Evolutionary conservation across 1,139 yeast genomes (phyloP).

Genomic region (Pichia cactophila): DNA sequence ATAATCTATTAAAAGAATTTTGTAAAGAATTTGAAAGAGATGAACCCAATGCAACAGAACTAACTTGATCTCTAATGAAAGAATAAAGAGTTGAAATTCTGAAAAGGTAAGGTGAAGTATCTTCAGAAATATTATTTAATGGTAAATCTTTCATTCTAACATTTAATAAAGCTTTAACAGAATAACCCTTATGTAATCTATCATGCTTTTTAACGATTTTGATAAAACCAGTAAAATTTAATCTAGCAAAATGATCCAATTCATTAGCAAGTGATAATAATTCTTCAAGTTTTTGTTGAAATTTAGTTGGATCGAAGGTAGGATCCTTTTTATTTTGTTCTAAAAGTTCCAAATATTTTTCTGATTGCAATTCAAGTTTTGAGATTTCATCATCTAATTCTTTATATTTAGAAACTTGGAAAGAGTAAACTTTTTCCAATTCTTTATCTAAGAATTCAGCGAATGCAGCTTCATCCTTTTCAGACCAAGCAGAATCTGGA

Average conservation of each 20-base stretch:
- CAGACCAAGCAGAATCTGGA: slow-evolving; percentile 47
- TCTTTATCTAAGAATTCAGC: slow-evolving; percentile 78
- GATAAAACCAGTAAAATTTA: slow-evolving; percentile 89
- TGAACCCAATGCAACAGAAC: slow-evolving; percentile 16
- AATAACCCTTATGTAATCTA: slow-evolving; percentile 74
- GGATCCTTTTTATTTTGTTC: slow-evolving; percentile 26
- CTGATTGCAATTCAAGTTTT: slow-evolving; percentile 48
- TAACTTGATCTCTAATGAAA: slow-evolving; percentile 62
- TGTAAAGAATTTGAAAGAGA: slow-evolving; percentile 28
- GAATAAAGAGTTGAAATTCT: slow-evolving; percentile 77
- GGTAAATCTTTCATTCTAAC: slow-evolving; percentile 85
- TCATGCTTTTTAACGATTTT: slow-evolving; percentile 96
- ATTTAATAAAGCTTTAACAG: slow-evolving; percentile 80
- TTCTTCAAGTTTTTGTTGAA: slow-evolving; percentile 65
- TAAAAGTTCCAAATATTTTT: slow-evolving; percentile 21
- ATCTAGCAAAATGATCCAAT: slow-evolving; percentile 80
- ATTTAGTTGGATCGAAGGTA: slow-evolving; percentile 43
- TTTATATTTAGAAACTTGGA: slow-evolving; percentile 67
- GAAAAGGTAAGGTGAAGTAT: slow-evolving; percentile 83
- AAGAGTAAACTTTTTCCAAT: slow-evolving; percentile 86
- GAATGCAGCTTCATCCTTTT: slow-evolving; percentile 74
- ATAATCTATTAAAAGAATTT: slow-evolving; percentile 25
- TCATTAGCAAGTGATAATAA: slow-evolving; percentile 71
- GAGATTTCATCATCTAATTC: slow-evolving; percentile 60
- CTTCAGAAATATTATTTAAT: slow-evolving; percentile 72